Evolutionary conservation across 768 basidiomycete species (phyloP), one percentile per base, ranked within the genome.

Genomic region (Mycena floridula): DNA sequence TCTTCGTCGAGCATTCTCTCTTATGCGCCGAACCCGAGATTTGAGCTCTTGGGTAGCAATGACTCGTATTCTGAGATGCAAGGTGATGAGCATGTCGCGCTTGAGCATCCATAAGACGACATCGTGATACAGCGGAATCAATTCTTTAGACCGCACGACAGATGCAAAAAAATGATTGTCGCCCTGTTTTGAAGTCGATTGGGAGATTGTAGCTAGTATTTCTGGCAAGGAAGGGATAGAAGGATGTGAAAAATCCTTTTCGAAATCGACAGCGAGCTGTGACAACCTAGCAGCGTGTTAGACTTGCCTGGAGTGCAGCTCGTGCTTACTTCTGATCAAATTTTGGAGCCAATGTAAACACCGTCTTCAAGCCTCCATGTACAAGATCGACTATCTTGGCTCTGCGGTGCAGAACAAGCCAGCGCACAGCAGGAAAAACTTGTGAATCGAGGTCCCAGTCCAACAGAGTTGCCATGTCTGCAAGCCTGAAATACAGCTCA

Each of bases 101-200:
- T 87, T 87, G 27, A 97, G 72, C 72, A 98, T 79, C 95, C 94
- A 97, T 27, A 86, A 65, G 9, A 98, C 79, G 24, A 94, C 87
- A 22, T 90, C 81, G 50, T 85, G 76, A 61, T 88, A 95, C 41
- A 81, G 60, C 4, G 76, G 71, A 23, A 91, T 76, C 9, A 74
- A 67, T 28, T 85, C 82, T 54, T 84, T 82, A 18, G 73, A 64
- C 38, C 78, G 72, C 13, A 89, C 84, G 37, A 96, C 79, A 8
- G 87, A 77, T 13, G 84, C 83, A 50, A 85, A 87, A 62, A 92
- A 93, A 49, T 90, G 83, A 48, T 78, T 84, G 25, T 80, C 77
- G 13, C 65, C 69, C 55, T 79, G 76, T 51, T 79, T 76, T 36
- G 81, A 77, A 40, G 74, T 70, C 0, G 86, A 76, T 0, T 78